phyloP scores from a whole-genome alignment of 2,329 filamentous ascomycete species.

The Calonectria crousiana region DNA sequence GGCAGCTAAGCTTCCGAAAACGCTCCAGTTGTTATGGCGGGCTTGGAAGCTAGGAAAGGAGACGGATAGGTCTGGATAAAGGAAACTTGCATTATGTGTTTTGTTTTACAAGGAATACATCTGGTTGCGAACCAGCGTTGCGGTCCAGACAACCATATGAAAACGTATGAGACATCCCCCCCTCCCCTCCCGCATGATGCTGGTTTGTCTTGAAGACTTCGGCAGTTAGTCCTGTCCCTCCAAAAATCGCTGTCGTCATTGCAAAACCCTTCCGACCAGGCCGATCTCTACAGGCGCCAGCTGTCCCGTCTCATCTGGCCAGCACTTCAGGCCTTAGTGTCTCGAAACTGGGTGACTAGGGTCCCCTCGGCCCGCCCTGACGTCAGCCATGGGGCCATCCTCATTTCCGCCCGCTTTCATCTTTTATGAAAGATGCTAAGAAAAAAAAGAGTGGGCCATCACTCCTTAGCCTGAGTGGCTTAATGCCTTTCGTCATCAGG shows the following conservation, averaged over 20 bases:
- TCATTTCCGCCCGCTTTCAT: constrained; percentile 26
- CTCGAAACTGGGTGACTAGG: constrained; percentile 14
- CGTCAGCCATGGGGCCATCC: constrained; percentile 32
- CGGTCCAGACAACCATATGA: neutral
- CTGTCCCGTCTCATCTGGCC: constrained; percentile 2
- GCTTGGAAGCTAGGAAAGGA: neutral
- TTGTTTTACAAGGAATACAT: neutral
- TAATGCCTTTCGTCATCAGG: constrained; percentile 43
- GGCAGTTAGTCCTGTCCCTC: neutral
- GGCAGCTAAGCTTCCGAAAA: neutral
- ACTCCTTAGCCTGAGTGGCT: constrained; percentile 37
- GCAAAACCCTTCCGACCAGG: neutral
- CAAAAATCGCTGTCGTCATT: constrained; percentile 17
- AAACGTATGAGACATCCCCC: neutral
- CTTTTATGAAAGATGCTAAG: constrained; percentile 18
- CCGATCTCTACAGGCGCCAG: constrained; percentile 5
- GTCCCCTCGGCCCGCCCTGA: constrained; percentile 31
- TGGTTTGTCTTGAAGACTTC: neutral
- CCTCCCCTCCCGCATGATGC: neutral
- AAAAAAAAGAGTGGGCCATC: constrained; percentile 27
- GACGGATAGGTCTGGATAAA: neutral
- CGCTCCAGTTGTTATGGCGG: neutral
- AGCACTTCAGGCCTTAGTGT: constrained; percentile 2
- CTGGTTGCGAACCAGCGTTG: too few species aligned
- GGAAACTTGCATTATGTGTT: neutral